Evolutionary conservation across 306 rosid species (phyloP), one percentile per base, ranked within the genome.

Genomic region (Quercus rubra): DNA sequence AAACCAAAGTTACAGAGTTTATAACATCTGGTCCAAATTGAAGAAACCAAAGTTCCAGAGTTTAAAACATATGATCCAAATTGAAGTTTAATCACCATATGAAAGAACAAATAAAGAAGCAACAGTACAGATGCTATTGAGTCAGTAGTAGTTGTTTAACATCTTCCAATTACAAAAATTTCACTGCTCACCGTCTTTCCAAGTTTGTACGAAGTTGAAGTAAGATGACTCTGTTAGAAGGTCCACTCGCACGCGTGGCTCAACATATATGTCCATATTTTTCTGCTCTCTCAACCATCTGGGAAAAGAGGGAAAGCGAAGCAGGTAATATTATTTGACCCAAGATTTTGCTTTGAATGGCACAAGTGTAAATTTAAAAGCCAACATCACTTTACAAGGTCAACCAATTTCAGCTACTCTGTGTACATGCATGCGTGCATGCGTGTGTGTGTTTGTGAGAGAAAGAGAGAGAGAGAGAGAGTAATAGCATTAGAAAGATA

Each of bases 211-310:
- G 31, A 91, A 91, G 84, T 90, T 83, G 78, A 85, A 95, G 89
- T 88, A 88, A 64, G 97, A 83, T 17, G 99, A 93, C 73, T 90
- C 98, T 1, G 90, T 55, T 54, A 91, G 77, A 88, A 95, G 97
- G 27, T 90, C 98, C 41, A 21, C 79, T 89, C 77, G 90, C 73
- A 95, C 97, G 1, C 81, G 93, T 54, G 99, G 98, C 82, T 95
- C 99, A 67, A 95, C 99, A 57, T 89, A 95, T 74, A 95, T 81
- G 62, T 89, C 83, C 69, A 93, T 75, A 63, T 85, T 87, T 80
- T 85, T 93, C 78, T 87, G 83, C 86, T 89, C 94, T 86, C 89
- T 91, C 88, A 95, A 78, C 98, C 99, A 95, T 78, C 99, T 95
- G 91, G 74, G 68, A 72, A 77, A 19, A 64, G 20, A 73, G 61